Evolutionary conservation across 768 basidiomycete species (phyloP), one percentile per base, ranked within the genome.

Genomic region (Leccinum aurantiacum): DNA sequence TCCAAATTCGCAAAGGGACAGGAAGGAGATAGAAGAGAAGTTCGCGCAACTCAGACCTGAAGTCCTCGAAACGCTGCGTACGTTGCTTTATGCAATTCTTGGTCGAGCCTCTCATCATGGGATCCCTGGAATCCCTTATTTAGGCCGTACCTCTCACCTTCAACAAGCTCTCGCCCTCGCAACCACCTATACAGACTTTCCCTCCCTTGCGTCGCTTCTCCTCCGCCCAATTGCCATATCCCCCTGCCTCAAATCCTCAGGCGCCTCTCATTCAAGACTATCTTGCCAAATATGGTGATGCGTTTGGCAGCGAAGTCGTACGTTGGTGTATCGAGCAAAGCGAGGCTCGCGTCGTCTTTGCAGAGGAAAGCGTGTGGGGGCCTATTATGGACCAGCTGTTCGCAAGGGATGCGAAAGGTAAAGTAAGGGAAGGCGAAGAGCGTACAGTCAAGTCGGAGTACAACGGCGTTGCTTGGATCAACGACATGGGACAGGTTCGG

Each of bases 301-400:
- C 84, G 13, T 98, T 98, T 64, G 89, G 94, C 0, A 85, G 81
- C n/a, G 88, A 93, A 67, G 79, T 97, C n/a, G 95, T 91, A 69
- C 84, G 86, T 67, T 97, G 91, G 91, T 96, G 93, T 71, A 90
- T 96, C 53, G 90, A 93, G 64, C 88, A 95, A 63, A 91, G 91
- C 17, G 93, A 93, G 74, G 74, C 92, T 24, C 84, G 93, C 13
- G 83, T 87, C 6, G 81, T 98, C 73, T 92, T 98, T 65, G 84
- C 87, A 1, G 88, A 91, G 63, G 87, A 90, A 51, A 82, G 84
- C 31, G 73, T 78, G 15, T 85, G 89, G 66, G 76, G 78, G 31
- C 74, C 73, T 1, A 85, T 90, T 56, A 78, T 97, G 61, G 90
- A 91, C 69, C 79, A 77, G 35, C 91, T 91, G 74, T 91, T 98